A percentile compares a stretch with the other conserved stretches of the same genome.
phyloP scores from a whole-genome alignment of 2,329 filamentous ascomycete genomes.

The Colletotrichum cordylinicola region DNA sequence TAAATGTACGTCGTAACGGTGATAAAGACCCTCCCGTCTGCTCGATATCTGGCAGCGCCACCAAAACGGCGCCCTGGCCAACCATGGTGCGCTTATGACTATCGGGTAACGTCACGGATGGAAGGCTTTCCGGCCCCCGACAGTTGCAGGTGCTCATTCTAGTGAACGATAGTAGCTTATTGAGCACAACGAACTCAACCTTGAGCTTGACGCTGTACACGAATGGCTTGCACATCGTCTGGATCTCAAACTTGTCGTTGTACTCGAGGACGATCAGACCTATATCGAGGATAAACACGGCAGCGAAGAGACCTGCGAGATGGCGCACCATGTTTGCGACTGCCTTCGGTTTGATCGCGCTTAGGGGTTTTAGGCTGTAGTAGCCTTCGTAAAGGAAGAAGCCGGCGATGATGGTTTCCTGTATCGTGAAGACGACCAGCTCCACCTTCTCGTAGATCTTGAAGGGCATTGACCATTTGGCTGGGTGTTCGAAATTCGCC shows the following conservation, averaged over 20 bases:
- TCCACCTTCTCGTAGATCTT: slow-evolving; percentile 58
- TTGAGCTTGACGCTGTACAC: slow-evolving; percentile 43
- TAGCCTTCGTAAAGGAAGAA: slow-evolving; percentile 60
- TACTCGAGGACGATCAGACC: slow-evolving; percentile 25
- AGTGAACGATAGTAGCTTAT: slow-evolving; percentile 28
- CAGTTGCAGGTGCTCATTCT: slow-evolving; percentile 19
- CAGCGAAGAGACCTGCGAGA: slow-evolving; percentile 40
- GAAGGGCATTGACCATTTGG: slow-evolving; percentile 35
- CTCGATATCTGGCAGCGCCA: not conserved
- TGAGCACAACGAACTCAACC: slow-evolving; percentile 40
- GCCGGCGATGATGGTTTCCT: slow-evolving; percentile 58
- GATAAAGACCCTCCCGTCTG: slow-evolving; percentile 7
- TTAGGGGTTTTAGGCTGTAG: slow-evolving; percentile 36
- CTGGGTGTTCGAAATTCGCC: slow-evolving; percentile 43
- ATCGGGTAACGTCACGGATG: not conserved
- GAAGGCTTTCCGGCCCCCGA: not conserved
- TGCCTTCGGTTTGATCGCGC: slow-evolving; percentile 1
- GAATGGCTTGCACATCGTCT: slow-evolving; percentile 26
- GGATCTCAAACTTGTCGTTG: slow-evolving; percentile 22
- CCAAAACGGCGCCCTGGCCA: not conserved
- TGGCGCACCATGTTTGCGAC: slow-evolving; percentile 35
- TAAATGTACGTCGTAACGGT: not conserved
- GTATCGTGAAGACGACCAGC: slow-evolving; percentile 60
- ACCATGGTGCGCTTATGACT: not conserved
- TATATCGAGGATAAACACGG: slow-evolving; percentile 41